A percentile compares a stretch with the other conserved stretches of the same genome.
phyloP scores from a whole-genome alignment of 202 grass and related monocot species.

The Zizania palustris region DNA sequence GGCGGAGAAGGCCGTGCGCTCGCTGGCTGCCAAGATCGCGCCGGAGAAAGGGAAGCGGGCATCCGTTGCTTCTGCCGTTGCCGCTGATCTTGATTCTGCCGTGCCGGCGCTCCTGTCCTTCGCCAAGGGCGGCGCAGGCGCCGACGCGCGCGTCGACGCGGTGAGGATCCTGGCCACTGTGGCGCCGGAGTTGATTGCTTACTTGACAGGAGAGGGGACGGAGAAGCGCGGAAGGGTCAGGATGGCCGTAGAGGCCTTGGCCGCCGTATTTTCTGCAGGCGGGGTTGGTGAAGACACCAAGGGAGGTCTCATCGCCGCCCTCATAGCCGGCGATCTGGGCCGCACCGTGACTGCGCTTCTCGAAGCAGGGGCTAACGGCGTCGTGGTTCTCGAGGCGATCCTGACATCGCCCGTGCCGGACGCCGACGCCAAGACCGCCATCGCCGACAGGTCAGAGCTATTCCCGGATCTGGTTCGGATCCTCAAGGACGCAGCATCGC shows the following conservation, averaged over 20 bases:
- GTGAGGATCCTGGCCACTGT: conserved; percentile 50
- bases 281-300: conserved; percentile 37
- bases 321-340: conserved; percentile 46
- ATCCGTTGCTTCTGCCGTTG: conserved; percentile 44
- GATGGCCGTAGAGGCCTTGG: conserved; percentile 56
- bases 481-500: conserved; percentile 45
- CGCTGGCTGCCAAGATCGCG: conserved; percentile 49
- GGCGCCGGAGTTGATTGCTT: conserved; percentile 38
- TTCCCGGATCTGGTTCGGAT: conserved; percentile 66
- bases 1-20: conserved; percentile 57
- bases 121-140: conserved; percentile 45
- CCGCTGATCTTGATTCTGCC: conserved; percentile 51
- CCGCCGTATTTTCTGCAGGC: conserved; percentile 46
- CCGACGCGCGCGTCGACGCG: conserved; percentile 51
- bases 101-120: conserved; percentile 59
- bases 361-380: conserved; percentile 41
- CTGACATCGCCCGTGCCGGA: conserved; percentile 53
- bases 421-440: conserved; percentile 50
- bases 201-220: conserved; percentile 25
- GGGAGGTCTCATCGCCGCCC: conserved; percentile 30
- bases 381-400: conserved; percentile 55
- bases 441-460: conserved; percentile 59
- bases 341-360: conserved; percentile 46
- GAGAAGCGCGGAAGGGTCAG: conserved; percentile 29
- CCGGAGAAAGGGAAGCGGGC: conserved; percentile 61